Conservation (phyloP, 441 rosid genomes). For the Euphorbia celastroides region DNA sequence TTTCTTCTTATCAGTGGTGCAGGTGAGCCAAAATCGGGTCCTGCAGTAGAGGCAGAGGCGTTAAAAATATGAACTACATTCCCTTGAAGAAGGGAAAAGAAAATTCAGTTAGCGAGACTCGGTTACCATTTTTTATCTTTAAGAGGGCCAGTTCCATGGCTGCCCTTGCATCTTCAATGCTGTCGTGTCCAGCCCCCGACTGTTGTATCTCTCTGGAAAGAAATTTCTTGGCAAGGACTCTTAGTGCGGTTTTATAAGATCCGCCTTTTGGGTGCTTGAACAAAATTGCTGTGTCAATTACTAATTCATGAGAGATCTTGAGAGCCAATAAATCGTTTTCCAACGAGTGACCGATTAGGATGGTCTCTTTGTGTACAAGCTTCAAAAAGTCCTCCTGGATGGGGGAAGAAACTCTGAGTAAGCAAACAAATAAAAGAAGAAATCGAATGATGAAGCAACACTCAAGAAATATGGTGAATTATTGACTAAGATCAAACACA, state of each 20-base stretch:
- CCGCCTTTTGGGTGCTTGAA: constrained; percentile 83
- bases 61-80: constrained; percentile 8
- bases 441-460: constrained; percentile 6
- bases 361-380: constrained; percentile 77
- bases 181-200: constrained; percentile 82
- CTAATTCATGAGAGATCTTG: constrained; percentile 75
- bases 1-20: constrained; percentile 56
- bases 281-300: constrained; percentile 85
- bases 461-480: not conserved
- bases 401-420: constrained; percentile 26
- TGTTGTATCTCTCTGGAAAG: constrained; percentile 82
- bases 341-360: constrained; percentile 92
- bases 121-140: constrained; percentile 77
- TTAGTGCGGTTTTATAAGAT: constrained; percentile 79
- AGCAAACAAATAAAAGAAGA: constrained; percentile 10
- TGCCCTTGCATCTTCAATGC: constrained; percentile 89
- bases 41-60: constrained; percentile 32
- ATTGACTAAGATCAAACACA: not conserved
- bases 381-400: constrained; percentile 74
- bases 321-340: constrained; percentile 87
- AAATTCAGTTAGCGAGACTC: constrained; percentile 10
- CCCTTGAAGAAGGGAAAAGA: constrained; percentile 7
- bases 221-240: constrained; percentile 75
- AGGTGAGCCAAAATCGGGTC: constrained; percentile 89
- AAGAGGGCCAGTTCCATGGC: constrained; percentile 82